Evolutionary conservation across 768 basidiomycete genomes (phyloP).

Genomic region (Suillus hirtellus): DNA sequence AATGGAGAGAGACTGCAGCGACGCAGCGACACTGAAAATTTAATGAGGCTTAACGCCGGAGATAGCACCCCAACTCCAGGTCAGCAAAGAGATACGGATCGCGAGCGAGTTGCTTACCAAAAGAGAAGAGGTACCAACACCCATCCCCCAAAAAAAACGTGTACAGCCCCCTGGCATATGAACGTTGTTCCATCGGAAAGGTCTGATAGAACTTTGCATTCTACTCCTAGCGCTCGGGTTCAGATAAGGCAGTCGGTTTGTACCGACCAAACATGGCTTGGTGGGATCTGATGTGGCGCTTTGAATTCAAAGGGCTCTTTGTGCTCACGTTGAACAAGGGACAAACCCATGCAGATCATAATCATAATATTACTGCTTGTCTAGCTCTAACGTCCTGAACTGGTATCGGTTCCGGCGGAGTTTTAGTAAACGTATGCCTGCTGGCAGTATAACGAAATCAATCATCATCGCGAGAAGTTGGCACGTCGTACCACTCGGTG

Average conservation of each 20-base stretch:
- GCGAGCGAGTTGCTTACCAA: slow-evolving; percentile 12
- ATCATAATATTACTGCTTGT: not conserved
- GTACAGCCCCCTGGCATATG: slow-evolving; percentile 6
- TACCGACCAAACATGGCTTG: slow-evolving; percentile 20
- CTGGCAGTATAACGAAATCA: slow-evolving; percentile 1
- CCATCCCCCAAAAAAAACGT: not conserved
- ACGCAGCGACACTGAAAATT: not conserved
- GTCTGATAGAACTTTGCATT: slow-evolving; percentile 24
- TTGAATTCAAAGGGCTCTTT: slow-evolving; percentile 1
- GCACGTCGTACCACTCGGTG: not conserved
- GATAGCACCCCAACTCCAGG: slow-evolving; percentile 15
- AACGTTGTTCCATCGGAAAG: slow-evolving; percentile 30
- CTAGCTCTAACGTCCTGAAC: slow-evolving; percentile 7
- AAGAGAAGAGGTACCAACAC: slow-evolving; percentile 12
- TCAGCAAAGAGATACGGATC: not conserved
- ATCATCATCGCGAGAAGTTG: not conserved
- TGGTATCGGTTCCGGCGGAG: slow-evolving; percentile 17
- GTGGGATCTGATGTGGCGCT: not conserved
- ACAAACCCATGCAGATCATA: not conserved
- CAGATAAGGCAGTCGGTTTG: slow-evolving; percentile 24
- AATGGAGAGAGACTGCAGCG: not conserved
- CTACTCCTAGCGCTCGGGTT: slow-evolving; percentile 1
- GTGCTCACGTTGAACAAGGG: not conserved
- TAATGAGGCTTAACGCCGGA: slow-evolving; percentile 1
- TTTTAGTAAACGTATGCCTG: slow-evolving; percentile 15